A percentile compares a stretch with the other conserved stretches of the same genome.
phyloP scores from a whole-genome alignment of 2,329 filamentous ascomycete species.

The Penicillium glabrum region DNA sequence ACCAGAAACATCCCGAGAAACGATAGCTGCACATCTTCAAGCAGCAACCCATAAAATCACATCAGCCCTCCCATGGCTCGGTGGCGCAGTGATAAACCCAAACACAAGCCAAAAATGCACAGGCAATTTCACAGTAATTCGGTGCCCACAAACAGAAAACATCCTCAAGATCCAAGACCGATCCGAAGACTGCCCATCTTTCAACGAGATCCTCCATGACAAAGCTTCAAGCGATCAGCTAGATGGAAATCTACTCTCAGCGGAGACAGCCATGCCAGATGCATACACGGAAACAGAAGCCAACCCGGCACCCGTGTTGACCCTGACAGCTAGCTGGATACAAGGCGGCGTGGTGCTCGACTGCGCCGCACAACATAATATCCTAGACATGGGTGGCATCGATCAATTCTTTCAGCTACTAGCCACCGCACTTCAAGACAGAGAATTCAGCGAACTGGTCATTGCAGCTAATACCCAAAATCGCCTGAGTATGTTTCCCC shows the following conservation, averaged over 20 bases:
- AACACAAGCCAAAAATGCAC: conserved; percentile 10
- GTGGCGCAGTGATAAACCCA: conserved; percentile 17
- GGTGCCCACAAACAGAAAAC: background rate
- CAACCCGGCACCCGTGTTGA: conserved; percentile 4
- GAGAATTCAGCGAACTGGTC: conserved; percentile 7
- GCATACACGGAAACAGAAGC: conserved; percentile 1
- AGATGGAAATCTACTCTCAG: background rate
- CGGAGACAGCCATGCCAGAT: conserved; percentile 5
- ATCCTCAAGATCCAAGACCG: conserved; percentile 9
- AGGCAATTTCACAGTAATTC: conserved; percentile 1
- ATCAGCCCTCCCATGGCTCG: conserved; percentile 24
- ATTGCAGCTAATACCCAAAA: conserved; percentile 5
- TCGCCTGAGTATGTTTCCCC: conserved; percentile 1
- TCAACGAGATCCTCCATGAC: background rate
- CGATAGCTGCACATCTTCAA: conserved; percentile 6
- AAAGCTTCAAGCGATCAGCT: background rate
- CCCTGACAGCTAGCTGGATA: conserved; percentile 14
- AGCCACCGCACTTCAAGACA: conserved; percentile 17
- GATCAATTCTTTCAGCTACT: conserved; percentile 25
- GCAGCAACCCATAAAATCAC: conserved; percentile 11
- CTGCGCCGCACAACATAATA: conserved; percentile 31
- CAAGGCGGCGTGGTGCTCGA: conserved; percentile 29
- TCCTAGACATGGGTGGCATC: conserved; percentile 29
- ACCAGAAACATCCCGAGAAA: conserved; percentile 1
- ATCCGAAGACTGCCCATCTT: conserved; percentile 1